phyloP scores from a whole-genome alignment of 257 asterid species.

The Coffea eugenioides region DNA sequence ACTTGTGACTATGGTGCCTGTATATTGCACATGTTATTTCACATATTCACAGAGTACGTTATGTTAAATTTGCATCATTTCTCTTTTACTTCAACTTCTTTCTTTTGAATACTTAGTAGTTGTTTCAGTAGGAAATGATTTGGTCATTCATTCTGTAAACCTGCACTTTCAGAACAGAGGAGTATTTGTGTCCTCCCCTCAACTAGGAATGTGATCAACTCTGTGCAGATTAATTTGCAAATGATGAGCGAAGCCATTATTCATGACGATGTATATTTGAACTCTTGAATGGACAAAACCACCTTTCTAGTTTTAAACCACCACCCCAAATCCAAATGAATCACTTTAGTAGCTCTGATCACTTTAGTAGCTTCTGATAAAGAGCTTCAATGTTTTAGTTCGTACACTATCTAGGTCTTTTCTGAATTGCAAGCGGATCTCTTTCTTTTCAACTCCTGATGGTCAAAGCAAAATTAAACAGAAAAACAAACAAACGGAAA shows the following conservation, averaged over 20 bases:
- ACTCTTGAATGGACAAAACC: background rate
- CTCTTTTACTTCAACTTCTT: background rate
- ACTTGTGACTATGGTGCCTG: background rate
- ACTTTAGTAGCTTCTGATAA: no score
- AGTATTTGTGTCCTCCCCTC: background rate
- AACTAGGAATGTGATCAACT: background rate
- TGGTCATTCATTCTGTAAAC: constrained; percentile 1
- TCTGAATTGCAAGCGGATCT: background rate
- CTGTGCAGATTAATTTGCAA: background rate
- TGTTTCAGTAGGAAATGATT: background rate
- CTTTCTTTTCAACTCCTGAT: background rate
- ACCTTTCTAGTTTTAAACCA: background rate
- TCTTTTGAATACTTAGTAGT: background rate
- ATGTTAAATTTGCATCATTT: background rate
- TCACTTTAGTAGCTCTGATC: no score
- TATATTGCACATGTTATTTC: constrained; percentile 4
- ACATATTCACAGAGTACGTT: constrained; percentile 15
- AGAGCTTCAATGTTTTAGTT: no score
- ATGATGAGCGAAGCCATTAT: background rate
- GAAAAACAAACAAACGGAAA: background rate
- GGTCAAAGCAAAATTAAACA: background rate
- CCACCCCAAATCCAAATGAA: background rate
- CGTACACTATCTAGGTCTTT: background rate
- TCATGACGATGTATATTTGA: background rate
- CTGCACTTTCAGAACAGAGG: background rate